Base-by-base conservation (phyloP, 768 basidiomycete species). In the Boletus sp. region DNA sequence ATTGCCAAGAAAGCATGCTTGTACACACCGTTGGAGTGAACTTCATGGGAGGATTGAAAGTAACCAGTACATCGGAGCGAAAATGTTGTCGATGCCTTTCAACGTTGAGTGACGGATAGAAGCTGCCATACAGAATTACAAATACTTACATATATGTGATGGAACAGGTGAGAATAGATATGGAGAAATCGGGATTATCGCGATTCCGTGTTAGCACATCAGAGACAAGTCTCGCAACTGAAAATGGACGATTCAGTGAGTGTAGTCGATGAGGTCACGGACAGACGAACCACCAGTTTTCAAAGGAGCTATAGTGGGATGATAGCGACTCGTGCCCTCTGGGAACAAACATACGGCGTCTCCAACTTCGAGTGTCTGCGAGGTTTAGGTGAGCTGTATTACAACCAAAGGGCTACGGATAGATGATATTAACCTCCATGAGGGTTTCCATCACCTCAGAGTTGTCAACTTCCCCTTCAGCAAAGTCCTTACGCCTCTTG, bases 321-420 rank as follows among this genome's bases (percentile, higher is more conserved):
- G 89, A 70, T 87, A 95, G 44, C 91, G 78, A 65, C 90, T 92
- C 75, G 86, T 81, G 1, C 93, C 94, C 73, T 94, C 93, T 3
- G 92, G 92, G 64, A 94, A 94, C 53, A 94, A 64, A 65, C 89
- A 92, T 3, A 92, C 80, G 15, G 89, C 88, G 66, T 92, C 89
- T 9, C 91, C 91, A 10, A 76, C 57, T 67, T 89, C 88, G 33
- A 92, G 73, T 5, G 87, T 89, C 90, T 93, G 56, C 50, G 58
- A 48, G 36, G 47, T 54, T 53, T 18, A 37, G 47, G 45, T 62
- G 55, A 67, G 41, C 53, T 57, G 39, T 37, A 14, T 30, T 32
- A 18, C 50, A 20, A 37, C 15, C 29, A 35, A 29, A 52, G 29
- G 30, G 64, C 18, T 1, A 35, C 18, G 39, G 20, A 37, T 33